Base-by-base conservation (phyloP, 495 filamentous ascomycete genomes). In the Aspergillus homomorphus region DNA sequence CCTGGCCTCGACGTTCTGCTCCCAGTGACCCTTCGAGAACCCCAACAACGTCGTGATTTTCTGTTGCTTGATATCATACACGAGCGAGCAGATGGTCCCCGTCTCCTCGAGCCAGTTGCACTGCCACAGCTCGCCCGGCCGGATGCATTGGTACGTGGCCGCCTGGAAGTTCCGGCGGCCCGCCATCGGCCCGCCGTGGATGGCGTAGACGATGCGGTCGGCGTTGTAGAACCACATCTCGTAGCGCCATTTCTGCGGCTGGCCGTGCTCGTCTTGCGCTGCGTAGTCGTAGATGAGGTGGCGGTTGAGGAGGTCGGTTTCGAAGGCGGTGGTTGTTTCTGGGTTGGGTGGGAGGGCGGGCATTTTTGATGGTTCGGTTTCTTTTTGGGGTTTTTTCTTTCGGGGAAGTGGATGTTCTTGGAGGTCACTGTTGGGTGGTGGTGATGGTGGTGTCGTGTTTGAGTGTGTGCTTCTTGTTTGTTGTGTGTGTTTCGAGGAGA, bases 161-260 rank as follows among this genome's bases (percentile, higher is more conserved):
- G 67, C 51, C 51, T 75, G 73, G 63, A 66, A 74, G 50, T 76
- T 76, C 44, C 65, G 63, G 2, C 72, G 67, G 1, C 73, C 73
- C 2, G 71, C 75, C 69, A 77, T 75, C 2, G 72, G 73, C 2
- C 73, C 70, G 16, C 73, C 67, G 50, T 77, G 74, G 46, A 78
- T 77, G 45, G 70, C 64, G 53, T 78, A 76, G 53, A 75, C 71
- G 56, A 74, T 74, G 6, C 72, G 67, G 50, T 73, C 68, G 9
- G 68, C 65, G 53, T 73, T 73, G 49, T 72, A 69, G 61, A 77
- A 77, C 69, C 72, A 75, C 69, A 76, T 72, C 43, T 77, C 73
- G 57, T 77, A 76, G 16, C 72, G 71, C 75, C 74, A 76, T 63
- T 72, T 77, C 50, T 73, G 66, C 1, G 69, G 63, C n/a, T 69